A percentile compares a stretch with the other conserved stretches of the same genome.
phyloP scores from a whole-genome alignment of 2,329 filamentous ascomycete genomes.

The Fusarium sp. region DNA sequence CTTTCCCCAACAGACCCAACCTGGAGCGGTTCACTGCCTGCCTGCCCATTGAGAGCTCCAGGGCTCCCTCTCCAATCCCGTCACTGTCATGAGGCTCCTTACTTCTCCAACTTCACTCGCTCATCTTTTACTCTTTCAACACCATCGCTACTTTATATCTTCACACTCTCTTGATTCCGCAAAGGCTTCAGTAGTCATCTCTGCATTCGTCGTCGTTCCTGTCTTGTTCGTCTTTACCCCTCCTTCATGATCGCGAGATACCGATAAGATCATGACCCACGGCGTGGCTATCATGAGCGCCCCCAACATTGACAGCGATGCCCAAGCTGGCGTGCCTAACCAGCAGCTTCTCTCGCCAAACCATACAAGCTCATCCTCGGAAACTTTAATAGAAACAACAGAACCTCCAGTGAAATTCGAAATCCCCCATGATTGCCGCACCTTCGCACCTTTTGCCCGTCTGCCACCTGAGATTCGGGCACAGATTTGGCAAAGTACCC shows the following conservation, averaged over 20 bases:
- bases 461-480: conserved; percentile 55
- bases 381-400: not conserved
- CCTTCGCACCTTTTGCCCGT: conserved; percentile 51
- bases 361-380: not conserved
- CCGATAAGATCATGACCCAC: conserved; percentile 41
- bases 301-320: conserved; percentile 20
- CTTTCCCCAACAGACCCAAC: conserved; percentile 2
- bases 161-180: conserved; percentile 15
- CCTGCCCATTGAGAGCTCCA: conserved; percentile 7
- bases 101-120: conserved; percentile 30
- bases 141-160: conserved; percentile 40
- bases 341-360: not conserved
- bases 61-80: conserved; percentile 26
- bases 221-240: conserved; percentile 14
- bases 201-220: not conserved
- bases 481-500: conserved; percentile 52
- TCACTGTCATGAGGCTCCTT: conserved; percentile 12
- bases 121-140: conserved; percentile 23
- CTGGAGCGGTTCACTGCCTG: conserved; percentile 7
- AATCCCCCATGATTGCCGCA: conserved; percentile 50
- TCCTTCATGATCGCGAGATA: conserved; percentile 37
- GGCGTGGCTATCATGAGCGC: conserved; percentile 38
- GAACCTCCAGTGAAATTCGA: conserved; percentile 49
- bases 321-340: conserved; percentile 3
- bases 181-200: not conserved